phyloP scores from a whole-genome alignment of 441 rosid genomes.

The Hura crepitans region DNA sequence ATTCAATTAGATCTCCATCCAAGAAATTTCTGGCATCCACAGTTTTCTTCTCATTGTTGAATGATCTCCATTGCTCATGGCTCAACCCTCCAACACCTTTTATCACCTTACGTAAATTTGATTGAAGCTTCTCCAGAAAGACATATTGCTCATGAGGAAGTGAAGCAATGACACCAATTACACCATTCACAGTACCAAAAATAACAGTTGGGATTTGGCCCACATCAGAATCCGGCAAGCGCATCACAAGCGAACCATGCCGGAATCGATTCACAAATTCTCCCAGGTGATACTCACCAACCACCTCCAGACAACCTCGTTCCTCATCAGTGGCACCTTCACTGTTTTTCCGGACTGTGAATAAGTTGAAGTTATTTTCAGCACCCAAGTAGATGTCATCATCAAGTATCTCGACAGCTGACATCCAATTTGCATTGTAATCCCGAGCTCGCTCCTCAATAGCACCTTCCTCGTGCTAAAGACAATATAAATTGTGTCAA shows the following conservation, averaged over 20 bases:
- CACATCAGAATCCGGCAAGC: slow-evolving; percentile 88
- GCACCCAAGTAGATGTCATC: slow-evolving; percentile 93
- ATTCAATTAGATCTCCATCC: slow-evolving; percentile 89
- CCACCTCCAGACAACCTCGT: slow-evolving; percentile 89
- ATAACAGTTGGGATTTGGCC: slow-evolving; percentile 80
- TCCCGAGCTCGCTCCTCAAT: slow-evolving; percentile 98
- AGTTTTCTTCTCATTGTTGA: slow-evolving; percentile 81
- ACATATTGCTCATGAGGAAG: slow-evolving; percentile 72
- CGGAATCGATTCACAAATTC: slow-evolving; percentile 85
- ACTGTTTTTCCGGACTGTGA: slow-evolving; percentile 88
- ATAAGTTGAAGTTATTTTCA: slow-evolving; percentile 81
- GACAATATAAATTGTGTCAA: background rate
- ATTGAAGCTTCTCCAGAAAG: slow-evolving; percentile 79
- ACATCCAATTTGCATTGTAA: slow-evolving; percentile 97
- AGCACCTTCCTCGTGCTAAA: slow-evolving; percentile 98
- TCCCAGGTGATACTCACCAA: slow-evolving; percentile 95
- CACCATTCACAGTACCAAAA: slow-evolving; percentile 82
- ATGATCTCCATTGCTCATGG: slow-evolving; percentile 96
- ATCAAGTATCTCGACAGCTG: slow-evolving; percentile 95
- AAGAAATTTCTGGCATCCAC: slow-evolving; percentile 70
- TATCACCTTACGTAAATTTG: slow-evolving; percentile 73
- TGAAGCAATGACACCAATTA: slow-evolving; percentile 92
- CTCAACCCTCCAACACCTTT: slow-evolving; percentile 89
- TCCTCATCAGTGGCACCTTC: slow-evolving; percentile 99
- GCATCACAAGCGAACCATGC: slow-evolving; percentile 97